These are phyloP conservation scores for Chaetomiaceae sp. DNA, from an alignment of 2,329 filamentous ascomycete species.

Conservation along the genomic window DNA sequence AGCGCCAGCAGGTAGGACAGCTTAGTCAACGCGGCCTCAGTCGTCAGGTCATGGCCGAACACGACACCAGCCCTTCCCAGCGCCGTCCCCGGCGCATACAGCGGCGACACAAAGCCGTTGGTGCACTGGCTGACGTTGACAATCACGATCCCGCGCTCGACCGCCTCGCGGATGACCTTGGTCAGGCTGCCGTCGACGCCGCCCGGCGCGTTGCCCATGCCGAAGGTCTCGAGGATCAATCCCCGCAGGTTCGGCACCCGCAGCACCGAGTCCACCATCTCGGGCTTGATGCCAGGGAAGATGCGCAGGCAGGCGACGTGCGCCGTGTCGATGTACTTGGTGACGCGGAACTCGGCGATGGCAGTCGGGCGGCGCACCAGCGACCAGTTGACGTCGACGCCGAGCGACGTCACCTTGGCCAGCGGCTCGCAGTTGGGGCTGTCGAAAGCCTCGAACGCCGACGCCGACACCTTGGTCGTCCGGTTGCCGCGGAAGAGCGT, in stretches of 20 bases:
- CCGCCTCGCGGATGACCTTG: slow-evolving; percentile 68
- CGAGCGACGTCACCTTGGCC: slow-evolving; percentile 72
- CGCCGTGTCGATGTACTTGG: slow-evolving; percentile 72
- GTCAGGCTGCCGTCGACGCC: slow-evolving; percentile 74
- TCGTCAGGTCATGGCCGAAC: slow-evolving; percentile 82
- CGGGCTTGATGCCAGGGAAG: slow-evolving; percentile 88
- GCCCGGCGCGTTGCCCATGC: slow-evolving; percentile 84
- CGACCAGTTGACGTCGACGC: slow-evolving; percentile 75
- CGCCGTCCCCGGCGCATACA: slow-evolving; percentile 72
- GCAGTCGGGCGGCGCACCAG: slow-evolving; percentile 67
- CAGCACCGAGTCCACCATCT: slow-evolving; percentile 84
- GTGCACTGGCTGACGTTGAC: slow-evolving; percentile 90
- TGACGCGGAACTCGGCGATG: slow-evolving; percentile 68
- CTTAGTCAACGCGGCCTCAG: slow-evolving; percentile 86
- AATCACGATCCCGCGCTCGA: slow-evolving; percentile 73
- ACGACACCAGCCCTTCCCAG: slow-evolving; percentile 80
- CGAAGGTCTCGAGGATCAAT: slow-evolving; percentile 84
- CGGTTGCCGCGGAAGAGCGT: slow-evolving; percentile 84
- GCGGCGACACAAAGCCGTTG: slow-evolving; percentile 66
- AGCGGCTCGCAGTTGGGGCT: slow-evolving; percentile 81
- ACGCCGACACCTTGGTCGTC: slow-evolving; percentile 80
- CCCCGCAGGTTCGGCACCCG: slow-evolving; percentile 70
- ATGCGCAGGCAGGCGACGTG: slow-evolving; percentile 85
- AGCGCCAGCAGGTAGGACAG: slow-evolving; percentile 75
- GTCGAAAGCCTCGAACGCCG: slow-evolving; percentile 79